Evolutionary conservation across 192 early-diverging fungal genomes (phyloP).

Genomic region (Linnemannia exigua): DNA sequence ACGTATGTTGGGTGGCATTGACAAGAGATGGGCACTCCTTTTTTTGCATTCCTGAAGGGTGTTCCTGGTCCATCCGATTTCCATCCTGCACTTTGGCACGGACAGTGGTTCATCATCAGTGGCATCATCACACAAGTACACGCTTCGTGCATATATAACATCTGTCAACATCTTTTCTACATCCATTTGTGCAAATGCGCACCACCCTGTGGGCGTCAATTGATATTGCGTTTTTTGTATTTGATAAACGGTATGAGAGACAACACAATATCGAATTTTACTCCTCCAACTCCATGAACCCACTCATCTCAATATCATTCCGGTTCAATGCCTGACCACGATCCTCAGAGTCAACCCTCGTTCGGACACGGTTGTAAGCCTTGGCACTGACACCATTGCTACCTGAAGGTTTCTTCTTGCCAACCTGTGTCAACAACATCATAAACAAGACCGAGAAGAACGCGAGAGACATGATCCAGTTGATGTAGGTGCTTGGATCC

Average conservation of each 20-base stretch:
- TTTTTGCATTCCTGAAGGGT: background rate
- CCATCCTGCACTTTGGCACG: background rate
- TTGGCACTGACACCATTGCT: background rate
- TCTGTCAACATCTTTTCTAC: background rate
- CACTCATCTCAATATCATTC: conserved; percentile 52
- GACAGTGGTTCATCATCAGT: background rate
- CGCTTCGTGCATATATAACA: background rate
- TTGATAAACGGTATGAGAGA: background rate
- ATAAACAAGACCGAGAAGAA: conserved; percentile 54
- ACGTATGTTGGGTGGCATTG: no score
- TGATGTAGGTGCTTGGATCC: conserved; percentile 60
- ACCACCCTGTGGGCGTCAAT: background rate
- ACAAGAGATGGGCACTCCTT: background rate
- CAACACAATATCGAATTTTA: background rate
- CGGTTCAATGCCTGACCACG: conserved; percentile 17
- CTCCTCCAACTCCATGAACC: conserved; percentile 33
- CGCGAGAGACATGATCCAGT: conserved; percentile 53
- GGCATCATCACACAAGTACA: background rate
- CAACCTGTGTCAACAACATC: conserved; percentile 35
- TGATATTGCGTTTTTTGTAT: background rate
- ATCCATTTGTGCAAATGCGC: no score
- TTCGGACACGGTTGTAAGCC: conserved; percentile 39
- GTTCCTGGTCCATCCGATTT: background rate
- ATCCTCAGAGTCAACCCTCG: conserved; percentile 29
- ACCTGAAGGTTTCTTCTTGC: conserved; percentile 30